A percentile compares a stretch with the other conserved stretches of the same genome.
These are phyloP conservation scores for Gentiana macrophylla DNA, from an alignment of 257 asterid genomes.

Conservation along the genomic window DNA sequence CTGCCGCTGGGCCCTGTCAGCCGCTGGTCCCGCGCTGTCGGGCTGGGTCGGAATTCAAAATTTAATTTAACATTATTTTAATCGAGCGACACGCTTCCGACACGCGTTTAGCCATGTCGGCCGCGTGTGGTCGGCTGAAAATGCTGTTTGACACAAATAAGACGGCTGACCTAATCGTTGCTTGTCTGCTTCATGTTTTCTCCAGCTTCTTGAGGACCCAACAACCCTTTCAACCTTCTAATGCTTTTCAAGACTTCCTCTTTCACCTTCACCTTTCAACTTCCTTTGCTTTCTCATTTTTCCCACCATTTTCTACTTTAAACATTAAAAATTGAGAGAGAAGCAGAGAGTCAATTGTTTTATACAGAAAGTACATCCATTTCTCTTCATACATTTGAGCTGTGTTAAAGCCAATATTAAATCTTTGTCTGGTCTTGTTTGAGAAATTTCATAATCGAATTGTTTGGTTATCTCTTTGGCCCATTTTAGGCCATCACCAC, in stretches of 20 bases:
- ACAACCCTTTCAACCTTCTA: slow-evolving; percentile 40
- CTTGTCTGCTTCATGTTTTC: too few species aligned
- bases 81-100: too few species aligned
- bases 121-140: too few species aligned
- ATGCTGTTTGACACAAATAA: too few species aligned
- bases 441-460: slow-evolving; percentile 17
- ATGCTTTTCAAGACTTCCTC: slow-evolving; percentile 13
- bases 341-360: not conserved
- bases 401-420: slow-evolving; percentile 24
- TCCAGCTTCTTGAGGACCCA: slow-evolving; percentile 42
- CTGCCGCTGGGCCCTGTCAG: too few species aligned
- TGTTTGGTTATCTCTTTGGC: slow-evolving; percentile 34
- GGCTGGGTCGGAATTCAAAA: too few species aligned
- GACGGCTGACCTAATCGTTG: too few species aligned
- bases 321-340: not conserved
- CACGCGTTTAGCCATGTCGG: too few species aligned
- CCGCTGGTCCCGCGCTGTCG: too few species aligned
- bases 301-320: slow-evolving; percentile 10
- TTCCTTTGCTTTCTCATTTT: slow-evolving; percentile 1
- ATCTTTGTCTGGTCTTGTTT: slow-evolving; percentile 48
- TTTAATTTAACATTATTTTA: too few species aligned
- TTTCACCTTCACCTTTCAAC: slow-evolving; percentile 7
- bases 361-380: slow-evolving; percentile 8
- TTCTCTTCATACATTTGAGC: slow-evolving; percentile 3
- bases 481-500: slow-evolving; percentile 39